Percentiles rank a stretch among this genome's conserved stretches.
phyloP scores from a whole-genome alignment of 2,329 filamentous ascomycete species.

The Immersiporthe knoxdaviesiana region DNA sequence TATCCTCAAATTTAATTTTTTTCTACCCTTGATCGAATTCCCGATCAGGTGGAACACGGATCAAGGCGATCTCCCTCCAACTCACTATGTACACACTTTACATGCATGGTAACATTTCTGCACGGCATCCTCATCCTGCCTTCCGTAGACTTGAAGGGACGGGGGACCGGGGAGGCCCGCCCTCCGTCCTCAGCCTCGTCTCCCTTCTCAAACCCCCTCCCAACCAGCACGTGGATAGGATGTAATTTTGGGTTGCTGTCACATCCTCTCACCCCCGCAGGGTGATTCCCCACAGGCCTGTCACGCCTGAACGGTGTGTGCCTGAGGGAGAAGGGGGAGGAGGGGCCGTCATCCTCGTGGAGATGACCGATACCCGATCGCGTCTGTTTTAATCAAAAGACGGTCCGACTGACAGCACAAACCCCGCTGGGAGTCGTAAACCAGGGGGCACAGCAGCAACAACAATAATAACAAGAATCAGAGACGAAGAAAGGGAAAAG shows the following conservation, averaged over 20 bases:
- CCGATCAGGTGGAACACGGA: not conserved
- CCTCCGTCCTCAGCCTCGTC: constrained; percentile 27
- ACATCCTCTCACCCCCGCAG: not conserved
- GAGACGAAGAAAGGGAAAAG: not conserved
- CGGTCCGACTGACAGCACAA: constrained; percentile 4
- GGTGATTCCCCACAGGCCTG: not conserved
- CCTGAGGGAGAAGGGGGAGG: not conserved
- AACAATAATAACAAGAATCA: too few relatives aligned
- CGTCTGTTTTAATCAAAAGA: constrained; percentile 27
- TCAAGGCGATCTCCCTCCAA: not conserved
- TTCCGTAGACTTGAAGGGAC: not conserved
- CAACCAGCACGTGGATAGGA: not conserved
- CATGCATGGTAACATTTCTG: too few relatives aligned
- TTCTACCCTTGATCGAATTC: not conserved
- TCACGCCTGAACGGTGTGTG: not conserved
- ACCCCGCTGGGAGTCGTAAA: not conserved
- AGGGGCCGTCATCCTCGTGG: constrained; percentile 12
- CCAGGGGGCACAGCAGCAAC: not conserved
- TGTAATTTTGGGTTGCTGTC: not conserved
- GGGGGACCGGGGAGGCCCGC: not conserved
- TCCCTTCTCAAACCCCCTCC: constrained; percentile 13
- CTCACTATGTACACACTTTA: too few relatives aligned
- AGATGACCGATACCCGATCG: constrained; percentile 23
- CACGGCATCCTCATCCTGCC: not conserved
- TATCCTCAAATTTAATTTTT: not conserved